These are phyloP conservation scores for Biancaea sappan DNA, from an alignment of 306 rosid species.

Conservation along the genomic window DNA sequence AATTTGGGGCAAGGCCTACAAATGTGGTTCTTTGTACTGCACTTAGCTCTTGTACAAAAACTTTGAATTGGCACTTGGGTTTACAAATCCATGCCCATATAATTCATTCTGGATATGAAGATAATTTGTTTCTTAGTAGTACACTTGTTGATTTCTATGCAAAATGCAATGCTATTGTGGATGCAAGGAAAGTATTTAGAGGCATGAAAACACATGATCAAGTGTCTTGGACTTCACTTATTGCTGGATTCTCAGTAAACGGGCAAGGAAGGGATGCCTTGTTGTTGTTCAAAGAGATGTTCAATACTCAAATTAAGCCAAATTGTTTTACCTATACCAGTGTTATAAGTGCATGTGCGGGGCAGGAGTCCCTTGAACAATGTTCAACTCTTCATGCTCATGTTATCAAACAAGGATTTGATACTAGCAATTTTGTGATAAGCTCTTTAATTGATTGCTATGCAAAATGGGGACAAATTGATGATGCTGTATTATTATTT, in stretches of 20 bases:
- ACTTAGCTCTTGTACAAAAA: conserved; percentile 58
- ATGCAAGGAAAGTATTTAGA: conserved; percentile 55
- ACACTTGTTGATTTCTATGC: conserved; percentile 62
- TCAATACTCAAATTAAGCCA: conserved; percentile 50
- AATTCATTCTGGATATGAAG: conserved; percentile 50
- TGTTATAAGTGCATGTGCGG: conserved; percentile 59
- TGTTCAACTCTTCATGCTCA: conserved; percentile 58
- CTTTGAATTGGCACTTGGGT: conserved; percentile 47
- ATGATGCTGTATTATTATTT: conserved; percentile 49
- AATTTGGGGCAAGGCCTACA: conserved; percentile 30
- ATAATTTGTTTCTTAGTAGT: conserved; percentile 53
- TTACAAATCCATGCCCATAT: conserved; percentile 54
- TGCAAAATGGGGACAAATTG: conserved; percentile 48
- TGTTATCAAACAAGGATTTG: conserved; percentile 53
- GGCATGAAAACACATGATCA: conserved; percentile 58
- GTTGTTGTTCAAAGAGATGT: conserved; percentile 56
- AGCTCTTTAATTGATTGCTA: conserved; percentile 62
- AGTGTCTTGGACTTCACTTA: conserved; percentile 73
- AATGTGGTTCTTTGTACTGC: conserved; percentile 52
- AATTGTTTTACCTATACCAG: conserved; percentile 62
- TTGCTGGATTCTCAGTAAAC: conserved; percentile 55
- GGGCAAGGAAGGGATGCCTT: conserved; percentile 51
- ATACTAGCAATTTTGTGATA: conserved; percentile 51
- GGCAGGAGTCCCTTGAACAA: conserved; percentile 36
- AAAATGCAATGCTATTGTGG: conserved; percentile 51